Base-by-base conservation (phyloP, 345 rosid genomes). In the Combretum micranthum region DNA sequence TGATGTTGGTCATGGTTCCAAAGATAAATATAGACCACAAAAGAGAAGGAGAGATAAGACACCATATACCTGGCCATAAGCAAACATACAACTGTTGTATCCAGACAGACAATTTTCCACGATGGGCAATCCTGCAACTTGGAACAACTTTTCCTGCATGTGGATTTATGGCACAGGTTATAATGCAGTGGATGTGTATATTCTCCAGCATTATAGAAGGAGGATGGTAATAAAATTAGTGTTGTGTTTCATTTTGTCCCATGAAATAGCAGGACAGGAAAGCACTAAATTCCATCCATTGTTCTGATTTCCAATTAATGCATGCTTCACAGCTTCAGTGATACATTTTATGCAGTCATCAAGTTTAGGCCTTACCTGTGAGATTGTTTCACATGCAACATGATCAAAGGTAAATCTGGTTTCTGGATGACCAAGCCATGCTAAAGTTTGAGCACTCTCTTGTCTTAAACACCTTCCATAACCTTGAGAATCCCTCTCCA, bases 81-180 rank as follows among this genome's bases (percentile, higher is more conserved):
- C 96, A 32, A 92, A 92, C 82, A 92, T 83, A 50, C 95, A 92
- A 50, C 96, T 88, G 55, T 92, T 92, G 63, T 88, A 92, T 37
- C 98, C 98, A 51, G 96, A 84, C 72, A 88, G 60, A 77, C 98
- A 92, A 56, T 92, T 92, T 77, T 92, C 95, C 75, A 92, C 98
- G 95, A 88, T 86, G 48, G 98, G 93, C 51, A 86, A 58, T 18
- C 98, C 98, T 57, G 81, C 95, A 55, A 80, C 82, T 20, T 72
- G 72, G 68, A 92, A 88, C 46, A 92, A 73, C 55, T 78, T 81
- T 64, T 88, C 90, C 98, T 92, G 61, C 52, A 68, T 20, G 19
- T 32, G 39, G 39, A 5, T 9, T 4, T 32, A 32, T 1, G 39
- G 39, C 10, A 32, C 9, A 32, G 39, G 9, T 32, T 32, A 32